Conservation (phyloP, 1,139 yeast genomes). For the Hanseniaspora gamundiae region DNA sequence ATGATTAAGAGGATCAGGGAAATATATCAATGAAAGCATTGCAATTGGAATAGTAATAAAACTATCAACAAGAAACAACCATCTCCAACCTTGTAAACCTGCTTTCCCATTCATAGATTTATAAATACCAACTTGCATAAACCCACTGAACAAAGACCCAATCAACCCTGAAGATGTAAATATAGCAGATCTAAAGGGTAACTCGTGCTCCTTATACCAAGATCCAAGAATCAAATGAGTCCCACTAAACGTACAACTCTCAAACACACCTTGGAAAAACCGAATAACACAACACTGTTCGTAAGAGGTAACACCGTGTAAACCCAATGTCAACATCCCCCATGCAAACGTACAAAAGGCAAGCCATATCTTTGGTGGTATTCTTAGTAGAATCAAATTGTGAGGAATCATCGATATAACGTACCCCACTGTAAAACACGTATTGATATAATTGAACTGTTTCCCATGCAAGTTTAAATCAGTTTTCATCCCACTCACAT, state of each 20-base stretch:
- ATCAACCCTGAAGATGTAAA: conserved; percentile 42
- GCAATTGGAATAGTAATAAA: conserved; percentile 43
- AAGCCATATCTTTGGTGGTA: conserved; percentile 44
- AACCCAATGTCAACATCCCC: conserved; percentile 42
- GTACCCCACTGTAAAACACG: conserved; percentile 50
- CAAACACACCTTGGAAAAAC: conserved; percentile 44
- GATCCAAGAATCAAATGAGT: conserved; percentile 40
- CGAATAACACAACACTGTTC: conserved; percentile 38
- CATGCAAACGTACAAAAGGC: conserved; percentile 42
- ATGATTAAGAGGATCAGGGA: conserved; percentile 40
- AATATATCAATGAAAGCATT: conserved; percentile 39
- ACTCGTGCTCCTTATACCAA: conserved; percentile 40
- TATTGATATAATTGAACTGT: conserved; percentile 37
- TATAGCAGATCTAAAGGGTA: conserved; percentile 38
- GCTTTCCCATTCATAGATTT: conserved; percentile 33
- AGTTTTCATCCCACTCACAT: conserved; percentile 49
- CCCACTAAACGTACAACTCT: conserved; percentile 42
- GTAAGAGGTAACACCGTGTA: conserved; percentile 34
- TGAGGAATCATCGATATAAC: conserved; percentile 47
- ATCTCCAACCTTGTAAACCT: conserved; percentile 53
- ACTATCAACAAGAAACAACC: conserved; percentile 57
- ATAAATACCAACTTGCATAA: conserved; percentile 52
- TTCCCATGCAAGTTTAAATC: conserved; percentile 40
- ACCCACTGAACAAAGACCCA: conserved; percentile 44
- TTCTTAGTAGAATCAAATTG: conserved; percentile 36